phyloP scores from a whole-genome alignment of 192 early-diverging fungal genomes.

The Gamsiella multidivaricata region DNA sequence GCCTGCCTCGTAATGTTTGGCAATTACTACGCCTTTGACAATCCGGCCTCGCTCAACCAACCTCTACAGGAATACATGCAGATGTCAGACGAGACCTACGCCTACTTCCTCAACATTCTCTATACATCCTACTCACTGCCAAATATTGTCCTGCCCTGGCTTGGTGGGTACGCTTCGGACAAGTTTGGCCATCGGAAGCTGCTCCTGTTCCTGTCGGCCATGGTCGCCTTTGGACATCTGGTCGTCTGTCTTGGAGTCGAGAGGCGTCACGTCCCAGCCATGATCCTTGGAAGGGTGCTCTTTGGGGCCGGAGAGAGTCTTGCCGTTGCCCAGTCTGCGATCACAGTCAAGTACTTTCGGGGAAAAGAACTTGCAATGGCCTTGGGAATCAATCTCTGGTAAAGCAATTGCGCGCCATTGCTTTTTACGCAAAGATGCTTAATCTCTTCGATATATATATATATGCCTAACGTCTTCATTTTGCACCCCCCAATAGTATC shows the following conservation, averaged over 20 bases:
- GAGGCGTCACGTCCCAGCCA: slow-evolving; percentile 51
- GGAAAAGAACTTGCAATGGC: slow-evolving; percentile 69
- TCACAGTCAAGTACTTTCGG: slow-evolving; percentile 64
- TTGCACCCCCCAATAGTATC: slow-evolving; percentile 15
- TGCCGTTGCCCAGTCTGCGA: slow-evolving; percentile 62
- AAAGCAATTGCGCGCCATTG: not conserved
- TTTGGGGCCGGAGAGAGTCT: slow-evolving; percentile 72
- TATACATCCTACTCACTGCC: slow-evolving; percentile 73
- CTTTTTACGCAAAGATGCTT: too few relatives aligned
- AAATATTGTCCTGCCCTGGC: slow-evolving; percentile 73
- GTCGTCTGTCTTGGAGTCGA: slow-evolving; percentile 66
- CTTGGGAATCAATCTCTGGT: slow-evolving; percentile 63
- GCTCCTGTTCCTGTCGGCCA: slow-evolving; percentile 56
- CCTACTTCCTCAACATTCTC: slow-evolving; percentile 69
- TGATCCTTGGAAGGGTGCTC: slow-evolving; percentile 68
- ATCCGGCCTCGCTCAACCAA: slow-evolving; percentile 65
- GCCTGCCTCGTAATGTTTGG: slow-evolving; percentile 63
- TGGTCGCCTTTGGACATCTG: slow-evolving; percentile 64
- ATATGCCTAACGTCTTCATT: too few relatives aligned
- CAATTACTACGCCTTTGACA: slow-evolving; percentile 71
- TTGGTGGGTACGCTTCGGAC: slow-evolving; percentile 68
- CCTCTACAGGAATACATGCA: slow-evolving; percentile 61
- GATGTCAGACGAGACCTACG: slow-evolving; percentile 55
- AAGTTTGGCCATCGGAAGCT: slow-evolving; percentile 56
- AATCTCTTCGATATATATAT: too few relatives aligned